phyloP scores from a whole-genome alignment of 1,284 basidiomycete genomes.

The Volvariella surrecta region DNA sequence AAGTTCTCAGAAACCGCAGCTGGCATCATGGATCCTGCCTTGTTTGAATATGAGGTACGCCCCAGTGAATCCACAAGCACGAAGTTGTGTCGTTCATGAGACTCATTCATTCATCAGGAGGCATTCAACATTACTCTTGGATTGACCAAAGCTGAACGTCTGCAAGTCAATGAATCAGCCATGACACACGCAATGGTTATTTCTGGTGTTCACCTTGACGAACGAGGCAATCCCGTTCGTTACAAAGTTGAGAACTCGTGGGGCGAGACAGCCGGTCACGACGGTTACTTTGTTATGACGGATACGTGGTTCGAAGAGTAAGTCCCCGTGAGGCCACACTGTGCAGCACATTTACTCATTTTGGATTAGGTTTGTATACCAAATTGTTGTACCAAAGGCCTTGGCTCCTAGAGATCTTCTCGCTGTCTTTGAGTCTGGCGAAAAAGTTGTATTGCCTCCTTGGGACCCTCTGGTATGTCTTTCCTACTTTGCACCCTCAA shows the following conservation, averaged over 20 bases:
- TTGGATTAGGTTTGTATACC: slow-evolving; percentile 65
- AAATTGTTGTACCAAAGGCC: slow-evolving; percentile 78
- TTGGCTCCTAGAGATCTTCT: slow-evolving; percentile 75
- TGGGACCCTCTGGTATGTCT: slow-evolving; percentile 86
- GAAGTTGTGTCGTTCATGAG: slow-evolving; percentile 2
- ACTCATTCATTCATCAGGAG: slow-evolving; percentile 23
- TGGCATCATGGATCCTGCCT: slow-evolving; percentile 82
- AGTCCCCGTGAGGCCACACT: slow-evolving; percentile 22
- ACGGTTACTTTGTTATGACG: slow-evolving; percentile 91
- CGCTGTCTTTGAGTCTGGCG: slow-evolving; percentile 65
- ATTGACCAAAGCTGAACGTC: slow-evolving; percentile 79
- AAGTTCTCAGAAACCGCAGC: slow-evolving; percentile 62
- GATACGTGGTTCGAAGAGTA: slow-evolving; percentile 89
- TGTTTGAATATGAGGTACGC: slow-evolving; percentile 75
- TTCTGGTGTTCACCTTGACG: slow-evolving; percentile 83
- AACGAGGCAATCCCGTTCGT: slow-evolving; percentile 65
- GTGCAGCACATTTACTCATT: not conserved
- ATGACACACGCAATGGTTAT: slow-evolving; percentile 97
- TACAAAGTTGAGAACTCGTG: slow-evolving; percentile 97
- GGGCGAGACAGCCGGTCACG: slow-evolving; percentile 75
- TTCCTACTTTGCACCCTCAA: not conserved
- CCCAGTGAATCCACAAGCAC: not conserved
- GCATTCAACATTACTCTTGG: slow-evolving; percentile 51
- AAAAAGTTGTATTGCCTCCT: slow-evolving; percentile 61
- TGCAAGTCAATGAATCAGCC: slow-evolving; percentile 73